A percentile compares a stretch with the other conserved stretches of the same genome.
Conservation (phyloP, 192 early-diverging fungal genomes). For the Podila horticola region DNA sequence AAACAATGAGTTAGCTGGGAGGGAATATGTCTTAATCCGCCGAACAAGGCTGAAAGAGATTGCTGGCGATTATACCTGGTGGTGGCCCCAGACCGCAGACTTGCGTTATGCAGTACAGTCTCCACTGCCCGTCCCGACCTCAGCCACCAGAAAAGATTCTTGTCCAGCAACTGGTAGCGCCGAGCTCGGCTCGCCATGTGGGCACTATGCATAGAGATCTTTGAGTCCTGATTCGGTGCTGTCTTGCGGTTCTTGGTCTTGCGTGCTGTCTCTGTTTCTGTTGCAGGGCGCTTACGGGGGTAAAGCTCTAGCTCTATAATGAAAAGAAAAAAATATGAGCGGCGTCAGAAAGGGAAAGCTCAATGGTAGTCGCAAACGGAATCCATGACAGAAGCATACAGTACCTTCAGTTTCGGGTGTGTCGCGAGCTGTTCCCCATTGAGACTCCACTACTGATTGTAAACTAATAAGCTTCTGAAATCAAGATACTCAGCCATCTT, state of each 20-base stretch:
- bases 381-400: too few species aligned
- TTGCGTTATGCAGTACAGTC: conserved; percentile 8
- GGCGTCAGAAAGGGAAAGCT: too few species aligned
- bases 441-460: too few species aligned
- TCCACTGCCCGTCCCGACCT: conserved; percentile 7
- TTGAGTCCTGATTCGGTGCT: not conserved
- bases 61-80: not conserved
- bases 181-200: conserved; percentile 6
- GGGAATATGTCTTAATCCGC: not conserved
- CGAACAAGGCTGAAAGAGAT: not conserved
- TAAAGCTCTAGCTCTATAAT: not conserved
- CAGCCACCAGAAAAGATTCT: conserved; percentile 6
- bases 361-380: too few species aligned
- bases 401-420: too few species aligned
- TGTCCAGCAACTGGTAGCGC: conserved; percentile 5
- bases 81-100: conserved; percentile 12
- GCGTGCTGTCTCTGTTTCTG: not conserved
- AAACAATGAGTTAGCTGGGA: not conserved
- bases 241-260: conserved; percentile 8
- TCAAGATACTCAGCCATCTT: too few species aligned
- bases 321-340: too few species aligned
- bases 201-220: not conserved
- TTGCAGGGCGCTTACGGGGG: not conserved
- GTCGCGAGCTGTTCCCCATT: too few species aligned
- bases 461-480: too few species aligned